These are phyloP conservation scores for Arthrinium phaeospermum DNA, from an alignment of 2,329 filamentous ascomycete genomes.

Conservation along the genomic window DNA sequence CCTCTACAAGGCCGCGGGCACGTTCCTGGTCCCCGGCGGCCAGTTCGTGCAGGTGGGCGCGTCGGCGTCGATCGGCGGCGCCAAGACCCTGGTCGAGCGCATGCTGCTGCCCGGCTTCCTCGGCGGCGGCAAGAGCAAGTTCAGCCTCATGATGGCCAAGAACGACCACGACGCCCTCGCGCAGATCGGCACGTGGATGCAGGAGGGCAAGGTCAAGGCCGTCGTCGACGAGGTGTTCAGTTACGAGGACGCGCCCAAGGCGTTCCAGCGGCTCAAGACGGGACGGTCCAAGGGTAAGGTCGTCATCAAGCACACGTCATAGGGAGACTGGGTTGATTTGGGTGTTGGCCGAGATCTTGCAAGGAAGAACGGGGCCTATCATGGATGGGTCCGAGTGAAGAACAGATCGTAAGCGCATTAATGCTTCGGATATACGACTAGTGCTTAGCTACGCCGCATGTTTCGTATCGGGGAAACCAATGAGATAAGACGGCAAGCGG, in stretches of 20 bases:
- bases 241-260: slow-evolving; percentile 61
- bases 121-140: slow-evolving; percentile 49
- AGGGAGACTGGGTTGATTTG: not conserved
- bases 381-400: no score
- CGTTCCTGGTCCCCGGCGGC: slow-evolving; percentile 55
- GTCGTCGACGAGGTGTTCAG: slow-evolving; percentile 61
- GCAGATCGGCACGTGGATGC: slow-evolving; percentile 59
- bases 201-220: slow-evolving; percentile 61
- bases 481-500: not conserved
- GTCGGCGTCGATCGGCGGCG: slow-evolving; percentile 29
- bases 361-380: not conserved
- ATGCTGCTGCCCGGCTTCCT: slow-evolving; percentile 40
- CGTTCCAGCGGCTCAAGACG: slow-evolving; percentile 63
- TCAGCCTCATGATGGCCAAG: slow-evolving; percentile 43
- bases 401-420: not conserved
- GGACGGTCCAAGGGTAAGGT: slow-evolving; percentile 65
- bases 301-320: slow-evolving; percentile 41
- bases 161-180: slow-evolving; percentile 50
- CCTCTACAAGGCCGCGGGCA: slow-evolving; percentile 58
- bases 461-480: not conserved
- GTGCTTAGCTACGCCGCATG: not conserved
- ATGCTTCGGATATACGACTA: not conserved
- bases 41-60: slow-evolving; percentile 60
- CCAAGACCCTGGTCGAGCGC: slow-evolving; percentile 31
- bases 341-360: no score